phyloP scores from a whole-genome alignment of 257 asterid genomes.

The Solanum microdontum region DNA sequence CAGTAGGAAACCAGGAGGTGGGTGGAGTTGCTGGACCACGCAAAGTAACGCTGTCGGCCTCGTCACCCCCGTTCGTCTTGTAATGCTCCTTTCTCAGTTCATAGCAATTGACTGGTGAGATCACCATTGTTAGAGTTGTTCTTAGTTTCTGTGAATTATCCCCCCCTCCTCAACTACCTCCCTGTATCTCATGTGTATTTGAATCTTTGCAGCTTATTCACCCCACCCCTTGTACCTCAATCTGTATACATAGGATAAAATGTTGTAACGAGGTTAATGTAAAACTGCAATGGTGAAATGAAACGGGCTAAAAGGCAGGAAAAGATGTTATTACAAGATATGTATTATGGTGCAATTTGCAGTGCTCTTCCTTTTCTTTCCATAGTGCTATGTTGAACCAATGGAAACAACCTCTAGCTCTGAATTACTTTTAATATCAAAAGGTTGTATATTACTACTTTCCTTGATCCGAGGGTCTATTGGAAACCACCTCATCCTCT shows the following conservation, averaged over 20 bases:
- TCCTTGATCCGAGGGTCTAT: too few relatives aligned
- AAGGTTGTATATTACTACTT: not conserved
- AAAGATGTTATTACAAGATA: not conserved
- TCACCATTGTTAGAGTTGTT: not conserved
- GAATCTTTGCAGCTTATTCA: conserved; percentile 1
- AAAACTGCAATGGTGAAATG: conserved; percentile 3
- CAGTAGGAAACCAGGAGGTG: conserved; percentile 30
- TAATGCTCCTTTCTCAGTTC: conserved; percentile 17
- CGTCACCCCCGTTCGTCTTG: conserved; percentile 20
- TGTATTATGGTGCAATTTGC: not conserved
- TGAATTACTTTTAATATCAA: not conserved
- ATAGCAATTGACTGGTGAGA: conserved; percentile 6
- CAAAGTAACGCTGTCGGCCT: conserved; percentile 18
- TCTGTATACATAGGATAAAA: conserved; percentile 27
- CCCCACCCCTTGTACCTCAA: conserved; percentile 4
- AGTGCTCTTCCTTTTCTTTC: not conserved
- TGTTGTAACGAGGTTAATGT: conserved; percentile 7
- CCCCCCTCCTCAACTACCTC: not conserved
- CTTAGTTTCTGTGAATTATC: conserved; percentile 9
- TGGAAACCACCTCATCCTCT: not conserved
- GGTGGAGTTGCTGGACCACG: conserved; percentile 14
- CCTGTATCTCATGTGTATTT: conserved; percentile 4
- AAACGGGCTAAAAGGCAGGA: conserved; percentile 1
- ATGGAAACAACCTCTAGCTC: not conserved
- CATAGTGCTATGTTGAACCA: not conserved